Evolutionary conservation across 2,329 filamentous ascomycete genomes (phyloP).

Genomic region (Talaromyces sp.): DNA sequence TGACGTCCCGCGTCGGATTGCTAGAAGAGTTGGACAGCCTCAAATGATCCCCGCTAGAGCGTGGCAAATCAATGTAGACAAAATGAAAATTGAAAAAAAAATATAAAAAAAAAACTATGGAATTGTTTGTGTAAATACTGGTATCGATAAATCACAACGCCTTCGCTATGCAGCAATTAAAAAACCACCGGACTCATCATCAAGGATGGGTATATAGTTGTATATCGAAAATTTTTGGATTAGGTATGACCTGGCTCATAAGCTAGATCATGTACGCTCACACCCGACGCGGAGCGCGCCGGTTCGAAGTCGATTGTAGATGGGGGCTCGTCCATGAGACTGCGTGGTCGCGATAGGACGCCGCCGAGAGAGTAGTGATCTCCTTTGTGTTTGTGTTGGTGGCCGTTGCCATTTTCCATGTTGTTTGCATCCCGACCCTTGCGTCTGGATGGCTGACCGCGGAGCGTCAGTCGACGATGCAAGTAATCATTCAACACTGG

Average conservation of each 20-base stretch:
- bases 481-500: slow-evolving; percentile 34
- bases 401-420: background rate
- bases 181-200: background rate
- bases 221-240: background rate
- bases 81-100: no score
- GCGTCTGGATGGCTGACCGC: slow-evolving; percentile 10
- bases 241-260: slow-evolving; percentile 7
- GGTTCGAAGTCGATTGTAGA: background rate
- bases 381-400: background rate
- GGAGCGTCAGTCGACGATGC: background rate
- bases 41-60: no score
- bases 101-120: background rate
- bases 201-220: background rate
- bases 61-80: no score
- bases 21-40: no score
- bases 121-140: background rate
- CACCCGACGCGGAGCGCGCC: background rate
- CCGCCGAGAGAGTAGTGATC: slow-evolving; percentile 17
- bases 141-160: background rate
- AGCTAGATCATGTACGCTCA: slow-evolving; percentile 14
- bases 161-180: background rate
- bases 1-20: background rate
- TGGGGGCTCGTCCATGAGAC: slow-evolving; percentile 16
- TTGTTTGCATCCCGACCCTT: slow-evolving; percentile 12
- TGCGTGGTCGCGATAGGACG: slow-evolving; percentile 20